Percentiles rank a stretch among this genome's conserved stretches.
These are phyloP conservation scores for Murraya paniculata DNA, from an alignment of 345 rosid species.

Conservation along the genomic window DNA sequence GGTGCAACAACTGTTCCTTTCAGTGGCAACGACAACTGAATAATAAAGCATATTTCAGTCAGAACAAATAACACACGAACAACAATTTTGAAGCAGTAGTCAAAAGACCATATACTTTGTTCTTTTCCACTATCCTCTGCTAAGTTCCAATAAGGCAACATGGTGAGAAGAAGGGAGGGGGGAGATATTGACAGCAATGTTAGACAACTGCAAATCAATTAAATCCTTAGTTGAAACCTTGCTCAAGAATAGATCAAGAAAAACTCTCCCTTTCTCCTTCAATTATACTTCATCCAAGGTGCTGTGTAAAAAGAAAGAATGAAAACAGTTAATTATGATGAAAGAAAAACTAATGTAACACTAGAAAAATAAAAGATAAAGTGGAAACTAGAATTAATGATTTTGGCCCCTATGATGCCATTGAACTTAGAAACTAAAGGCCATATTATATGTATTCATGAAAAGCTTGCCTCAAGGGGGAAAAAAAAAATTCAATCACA, in stretches of 20 bases:
- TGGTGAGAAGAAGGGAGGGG: neutral
- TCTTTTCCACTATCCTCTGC: neutral
- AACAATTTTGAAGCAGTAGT: slow-evolving; percentile 1
- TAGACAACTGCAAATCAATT: neutral
- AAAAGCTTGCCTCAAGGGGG: slow-evolving; percentile 7
- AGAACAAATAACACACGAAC: slow-evolving; percentile 21
- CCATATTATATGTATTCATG: neutral
- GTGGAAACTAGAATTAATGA: neutral
- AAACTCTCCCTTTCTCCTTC: slow-evolving; percentile 85
- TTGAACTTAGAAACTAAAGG: neutral
- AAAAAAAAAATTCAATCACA: slow-evolving; percentile 2
- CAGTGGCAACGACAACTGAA: slow-evolving; percentile 75
- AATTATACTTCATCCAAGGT: slow-evolving; percentile 80
- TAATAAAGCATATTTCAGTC: slow-evolving; percentile 25
- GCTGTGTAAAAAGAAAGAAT: slow-evolving; percentile 45
- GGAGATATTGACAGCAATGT: slow-evolving; percentile 1
- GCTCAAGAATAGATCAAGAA: slow-evolving; percentile 83
- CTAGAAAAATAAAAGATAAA: neutral
- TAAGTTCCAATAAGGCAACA: neutral
- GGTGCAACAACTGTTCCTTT: slow-evolving; percentile 98
- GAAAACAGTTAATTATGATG: slow-evolving; percentile 8
- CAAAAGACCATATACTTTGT: neutral
- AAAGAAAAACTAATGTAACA: neutral
- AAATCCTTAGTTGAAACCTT: slow-evolving; percentile 46
- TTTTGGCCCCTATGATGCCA: neutral